A percentile compares a stretch with the other conserved stretches of the same genome.
These are phyloP conservation scores for Pseudogymnoascus sp. DNA, from an alignment of 2,329 filamentous ascomycete genomes.

Conservation along the genomic window DNA sequence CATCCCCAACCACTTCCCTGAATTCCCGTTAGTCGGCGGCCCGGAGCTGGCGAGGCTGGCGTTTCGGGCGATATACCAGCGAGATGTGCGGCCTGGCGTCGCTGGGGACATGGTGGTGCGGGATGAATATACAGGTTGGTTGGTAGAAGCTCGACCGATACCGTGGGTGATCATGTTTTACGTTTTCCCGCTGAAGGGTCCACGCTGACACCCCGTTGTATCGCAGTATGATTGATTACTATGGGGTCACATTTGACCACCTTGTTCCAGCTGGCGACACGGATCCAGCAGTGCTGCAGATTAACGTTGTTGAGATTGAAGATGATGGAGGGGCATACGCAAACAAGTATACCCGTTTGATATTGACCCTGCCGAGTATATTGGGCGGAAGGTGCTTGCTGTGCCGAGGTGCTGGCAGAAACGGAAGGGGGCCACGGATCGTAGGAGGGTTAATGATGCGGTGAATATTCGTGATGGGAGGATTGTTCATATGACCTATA, in stretches of 20 bases:
- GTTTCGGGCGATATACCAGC: constrained; percentile 11
- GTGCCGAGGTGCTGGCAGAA: constrained; percentile 35
- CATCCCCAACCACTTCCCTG: neutral
- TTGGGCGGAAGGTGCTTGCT: constrained; percentile 33
- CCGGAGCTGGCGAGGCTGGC: constrained; percentile 12
- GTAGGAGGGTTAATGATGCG: constrained; percentile 27
- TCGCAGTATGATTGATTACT: constrained; percentile 25
- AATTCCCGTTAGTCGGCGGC: constrained; percentile 10
- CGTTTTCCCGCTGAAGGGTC: neutral
- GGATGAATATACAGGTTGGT: constrained; percentile 14
- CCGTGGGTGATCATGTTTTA: constrained; percentile 6
- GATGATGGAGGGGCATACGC: constrained; percentile 29
- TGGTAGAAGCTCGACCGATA: constrained; percentile 8
- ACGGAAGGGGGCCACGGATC: constrained; percentile 30
- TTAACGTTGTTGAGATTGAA: constrained; percentile 36
- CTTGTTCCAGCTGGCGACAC: constrained; percentile 29
- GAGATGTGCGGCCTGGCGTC: constrained; percentile 9
- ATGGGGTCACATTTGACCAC: constrained; percentile 36
- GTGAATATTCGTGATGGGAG: constrained; percentile 15
- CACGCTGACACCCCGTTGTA: neutral
- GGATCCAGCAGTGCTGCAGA: constrained; percentile 34
- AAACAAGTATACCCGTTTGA: constrained; percentile 29
- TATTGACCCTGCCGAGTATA: constrained; percentile 31
- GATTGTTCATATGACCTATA: constrained; percentile 9
- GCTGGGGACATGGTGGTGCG: constrained; percentile 12